These are phyloP conservation scores for Boechera divaricarpa DNA, from an alignment of 345 rosid species.

Conservation along the genomic window DNA sequence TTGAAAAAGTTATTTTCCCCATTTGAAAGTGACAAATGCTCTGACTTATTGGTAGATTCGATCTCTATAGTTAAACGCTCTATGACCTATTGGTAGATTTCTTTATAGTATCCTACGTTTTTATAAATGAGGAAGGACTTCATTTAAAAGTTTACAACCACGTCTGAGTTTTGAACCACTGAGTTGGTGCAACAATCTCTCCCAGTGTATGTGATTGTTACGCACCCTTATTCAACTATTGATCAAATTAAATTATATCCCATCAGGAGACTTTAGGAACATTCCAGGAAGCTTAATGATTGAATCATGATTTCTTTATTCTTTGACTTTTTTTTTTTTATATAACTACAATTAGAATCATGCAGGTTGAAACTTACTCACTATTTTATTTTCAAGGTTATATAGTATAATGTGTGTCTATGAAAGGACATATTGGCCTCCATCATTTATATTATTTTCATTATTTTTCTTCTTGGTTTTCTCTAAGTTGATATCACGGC, in stretches of 20 bases:
- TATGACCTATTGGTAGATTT: not conserved
- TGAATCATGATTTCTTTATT: conserved; percentile 13
- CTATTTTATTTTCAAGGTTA: conserved; percentile 5
- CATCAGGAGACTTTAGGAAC: conserved; percentile 37
- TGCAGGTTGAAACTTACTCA: conserved; percentile 4
- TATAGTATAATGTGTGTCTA: conserved; percentile 5
- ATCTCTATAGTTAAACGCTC: not conserved
- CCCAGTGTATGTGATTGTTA: not conserved
- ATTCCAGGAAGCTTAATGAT: conserved; percentile 28
- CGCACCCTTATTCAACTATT: not conserved
- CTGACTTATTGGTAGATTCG: not conserved
- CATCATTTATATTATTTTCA: not conserved
- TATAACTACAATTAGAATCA: conserved; percentile 4
- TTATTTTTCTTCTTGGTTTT: not conserved
- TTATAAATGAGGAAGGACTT: not conserved
- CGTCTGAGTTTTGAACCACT: conserved; percentile 5
- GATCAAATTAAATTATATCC: not conserved
- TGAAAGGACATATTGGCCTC: conserved; percentile 13
- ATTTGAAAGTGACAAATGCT: not conserved
- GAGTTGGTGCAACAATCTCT: conserved; percentile 7
- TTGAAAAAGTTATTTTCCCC: not conserved
- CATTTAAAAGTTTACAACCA: conserved; percentile 6
- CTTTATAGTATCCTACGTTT: not conserved
- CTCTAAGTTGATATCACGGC: not conserved
- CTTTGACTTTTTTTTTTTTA: not conserved